Conservation (phyloP, 768 basidiomycete genomes). For the Cubamyces sp. region DNA sequence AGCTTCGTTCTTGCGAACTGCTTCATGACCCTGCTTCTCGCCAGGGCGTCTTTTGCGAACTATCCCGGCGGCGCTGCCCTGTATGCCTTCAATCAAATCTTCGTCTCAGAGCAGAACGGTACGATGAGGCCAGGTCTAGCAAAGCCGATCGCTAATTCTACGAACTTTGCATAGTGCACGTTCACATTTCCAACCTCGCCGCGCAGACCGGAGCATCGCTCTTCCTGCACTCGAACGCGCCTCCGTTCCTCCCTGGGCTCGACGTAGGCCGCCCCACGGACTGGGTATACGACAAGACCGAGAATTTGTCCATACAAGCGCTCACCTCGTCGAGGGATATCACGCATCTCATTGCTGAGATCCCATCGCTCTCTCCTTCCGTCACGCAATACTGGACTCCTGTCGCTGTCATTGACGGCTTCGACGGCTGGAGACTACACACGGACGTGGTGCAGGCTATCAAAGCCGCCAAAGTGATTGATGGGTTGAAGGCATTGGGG, state of each 20-base stretch:
- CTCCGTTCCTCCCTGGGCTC: slow-evolving; percentile 48
- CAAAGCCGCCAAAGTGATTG: slow-evolving; percentile 5
- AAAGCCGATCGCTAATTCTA: neutral
- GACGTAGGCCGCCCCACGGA: slow-evolving; percentile 23
- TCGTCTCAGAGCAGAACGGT: slow-evolving; percentile 40
- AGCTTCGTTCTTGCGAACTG: slow-evolving; percentile 59
- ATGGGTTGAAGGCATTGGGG: slow-evolving; percentile 12
- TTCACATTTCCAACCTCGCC: slow-evolving; percentile 84
- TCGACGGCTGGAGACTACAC: slow-evolving; percentile 44
- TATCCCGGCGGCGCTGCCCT: slow-evolving; percentile 91
- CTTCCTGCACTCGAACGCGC: slow-evolving; percentile 73
- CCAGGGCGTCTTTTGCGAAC: slow-evolving; percentile 67
- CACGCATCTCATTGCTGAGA: slow-evolving; percentile 69
- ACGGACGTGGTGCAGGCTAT: slow-evolving; percentile 9
- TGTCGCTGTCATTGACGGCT: slow-evolving; percentile 49
- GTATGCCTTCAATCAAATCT: slow-evolving; percentile 57
- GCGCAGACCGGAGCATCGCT: slow-evolving; percentile 91
- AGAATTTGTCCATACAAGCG: slow-evolving; percentile 50
- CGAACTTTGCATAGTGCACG: slow-evolving; percentile 46
- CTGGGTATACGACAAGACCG: slow-evolving; percentile 87
- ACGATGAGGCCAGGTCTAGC: slow-evolving; percentile 11
- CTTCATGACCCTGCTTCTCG: slow-evolving; percentile 53
- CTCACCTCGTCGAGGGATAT: slow-evolving; percentile 47
- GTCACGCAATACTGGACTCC: slow-evolving; percentile 43
- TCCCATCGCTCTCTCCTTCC: slow-evolving; percentile 20